These are phyloP conservation scores for Penicillium sp. DNA, from an alignment of 2,329 filamentous ascomycete species.

Conservation along the genomic window DNA sequence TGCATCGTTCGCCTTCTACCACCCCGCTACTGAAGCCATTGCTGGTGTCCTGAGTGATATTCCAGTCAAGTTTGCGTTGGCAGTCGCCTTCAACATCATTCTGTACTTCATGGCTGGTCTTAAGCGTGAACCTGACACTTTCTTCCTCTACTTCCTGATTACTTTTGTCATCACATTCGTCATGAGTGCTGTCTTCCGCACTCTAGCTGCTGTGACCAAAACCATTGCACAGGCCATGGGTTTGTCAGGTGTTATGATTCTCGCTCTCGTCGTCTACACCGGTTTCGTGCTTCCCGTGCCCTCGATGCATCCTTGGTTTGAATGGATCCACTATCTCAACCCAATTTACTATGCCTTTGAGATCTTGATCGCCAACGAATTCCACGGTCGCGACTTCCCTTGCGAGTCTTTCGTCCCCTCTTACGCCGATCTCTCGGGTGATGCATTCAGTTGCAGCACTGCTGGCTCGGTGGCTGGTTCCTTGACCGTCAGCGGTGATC, in stretches of 20 bases:
- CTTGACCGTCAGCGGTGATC: slow-evolving; percentile 58
- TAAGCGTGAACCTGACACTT: slow-evolving; percentile 69
- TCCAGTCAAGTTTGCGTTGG: slow-evolving; percentile 76
- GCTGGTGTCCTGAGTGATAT: slow-evolving; percentile 33
- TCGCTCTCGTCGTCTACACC: slow-evolving; percentile 50
- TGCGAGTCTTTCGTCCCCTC: slow-evolving; percentile 51
- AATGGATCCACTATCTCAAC: slow-evolving; percentile 80
- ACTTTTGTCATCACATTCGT: slow-evolving; percentile 71
- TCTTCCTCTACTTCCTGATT: slow-evolving; percentile 84
- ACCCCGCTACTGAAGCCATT: slow-evolving; percentile 24
- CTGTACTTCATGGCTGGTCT: slow-evolving; percentile 87
- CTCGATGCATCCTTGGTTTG: slow-evolving; percentile 76
- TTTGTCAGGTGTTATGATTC: slow-evolving; percentile 53
- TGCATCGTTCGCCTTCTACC: slow-evolving; percentile 32
- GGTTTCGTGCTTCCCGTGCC: slow-evolving; percentile 46
- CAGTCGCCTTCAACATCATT: slow-evolving; percentile 73
- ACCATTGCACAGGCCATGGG: slow-evolving; percentile 62
- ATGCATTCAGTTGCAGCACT: slow-evolving; percentile 57
- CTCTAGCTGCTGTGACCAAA: slow-evolving; percentile 72
- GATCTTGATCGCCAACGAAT: slow-evolving; percentile 80
- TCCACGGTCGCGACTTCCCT: slow-evolving; percentile 62
- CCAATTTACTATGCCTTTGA: slow-evolving; percentile 82
- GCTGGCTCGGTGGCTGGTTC: slow-evolving; percentile 59
- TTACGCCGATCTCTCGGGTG: slow-evolving; percentile 42
- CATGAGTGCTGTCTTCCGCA: slow-evolving; percentile 85